Evolutionary conservation across 106 monocot species (phyloP).

Genomic region (Posidonia australis): DNA sequence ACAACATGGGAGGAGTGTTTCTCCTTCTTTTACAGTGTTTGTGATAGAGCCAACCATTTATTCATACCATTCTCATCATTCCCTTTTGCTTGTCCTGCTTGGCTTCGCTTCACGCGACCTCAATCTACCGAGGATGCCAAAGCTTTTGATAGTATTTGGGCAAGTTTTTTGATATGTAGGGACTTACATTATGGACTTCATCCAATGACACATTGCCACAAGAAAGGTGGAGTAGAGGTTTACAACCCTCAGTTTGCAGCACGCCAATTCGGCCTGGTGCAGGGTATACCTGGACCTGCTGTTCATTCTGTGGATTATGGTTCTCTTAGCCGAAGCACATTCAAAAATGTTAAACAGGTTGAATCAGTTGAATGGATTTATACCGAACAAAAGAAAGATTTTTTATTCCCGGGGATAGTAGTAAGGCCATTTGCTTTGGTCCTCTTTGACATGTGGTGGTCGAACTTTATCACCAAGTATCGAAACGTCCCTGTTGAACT

Average conservation of each 20-base stretch:
- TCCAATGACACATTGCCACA: neutral
- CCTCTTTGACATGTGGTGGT: no score
- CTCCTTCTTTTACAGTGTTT: neutral
- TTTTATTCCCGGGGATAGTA: no score
- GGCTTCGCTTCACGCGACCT: neutral
- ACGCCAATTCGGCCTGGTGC: neutral
- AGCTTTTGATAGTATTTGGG: neutral
- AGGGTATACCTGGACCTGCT: neutral
- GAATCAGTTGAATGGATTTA: no score
- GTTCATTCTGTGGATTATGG: neutral
- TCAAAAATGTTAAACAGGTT: neutral
- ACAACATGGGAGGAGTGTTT: neutral
- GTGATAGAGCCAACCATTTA: neutral
- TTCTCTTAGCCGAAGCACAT: neutral
- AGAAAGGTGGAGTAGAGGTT: neutral
- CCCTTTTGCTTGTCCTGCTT: neutral
- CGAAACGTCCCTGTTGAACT: no score
- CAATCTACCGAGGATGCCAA: neutral
- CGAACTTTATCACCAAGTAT: no score
- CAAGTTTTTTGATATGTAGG: neutral
- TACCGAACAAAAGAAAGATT: no score
- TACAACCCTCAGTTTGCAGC: neutral
- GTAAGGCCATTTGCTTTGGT: no score
- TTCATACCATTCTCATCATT: neutral
- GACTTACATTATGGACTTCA: neutral